phyloP scores from a whole-genome alignment of 2,329 filamentous ascomycete species.

The Exophiala calicioides region DNA sequence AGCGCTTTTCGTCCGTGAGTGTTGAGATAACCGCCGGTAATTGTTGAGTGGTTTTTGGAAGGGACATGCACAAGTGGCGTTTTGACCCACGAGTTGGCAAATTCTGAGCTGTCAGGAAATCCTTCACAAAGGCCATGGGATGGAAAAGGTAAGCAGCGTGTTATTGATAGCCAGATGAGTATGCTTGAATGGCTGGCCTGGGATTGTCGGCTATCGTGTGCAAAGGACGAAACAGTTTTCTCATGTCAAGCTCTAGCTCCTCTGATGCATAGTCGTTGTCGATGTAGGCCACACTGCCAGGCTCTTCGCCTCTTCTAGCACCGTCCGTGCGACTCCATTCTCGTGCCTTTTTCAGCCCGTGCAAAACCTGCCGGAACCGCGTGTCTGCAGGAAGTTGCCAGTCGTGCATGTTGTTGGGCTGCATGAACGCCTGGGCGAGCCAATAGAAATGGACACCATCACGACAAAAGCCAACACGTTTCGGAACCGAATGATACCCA shows the following conservation, averaged over 20 bases:
- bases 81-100: no score
- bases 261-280: slow-evolving; percentile 65
- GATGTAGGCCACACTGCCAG: slow-evolving; percentile 68
- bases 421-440: slow-evolving; percentile 66
- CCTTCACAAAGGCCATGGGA: no score
- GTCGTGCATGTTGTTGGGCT: slow-evolving; percentile 57
- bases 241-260: slow-evolving; percentile 70
- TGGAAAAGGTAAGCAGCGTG: not conserved
- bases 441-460: slow-evolving; percentile 74
- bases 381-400: slow-evolving; percentile 59
- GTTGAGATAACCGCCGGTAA: slow-evolving; percentile 1
- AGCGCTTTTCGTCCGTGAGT: slow-evolving; percentile 8
- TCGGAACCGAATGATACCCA: slow-evolving; percentile 38
- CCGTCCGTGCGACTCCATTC: slow-evolving; percentile 64
- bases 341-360: slow-evolving; percentile 61
- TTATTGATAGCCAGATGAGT: slow-evolving; percentile 7
- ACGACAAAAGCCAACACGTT: slow-evolving; percentile 68
- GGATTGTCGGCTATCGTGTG: slow-evolving; percentile 19
- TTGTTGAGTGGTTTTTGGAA: not conserved
- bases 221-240: slow-evolving; percentile 66
- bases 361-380: slow-evolving; percentile 62
- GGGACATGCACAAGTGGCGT: not conserved
- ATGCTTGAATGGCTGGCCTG: not conserved
- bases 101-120: no score
- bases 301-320: slow-evolving; percentile 64